Percentiles rank a stretch among this genome's conserved stretches.
phyloP scores from a whole-genome alignment of 1,284 basidiomycete species.

The Heliocybe sulcata region DNA sequence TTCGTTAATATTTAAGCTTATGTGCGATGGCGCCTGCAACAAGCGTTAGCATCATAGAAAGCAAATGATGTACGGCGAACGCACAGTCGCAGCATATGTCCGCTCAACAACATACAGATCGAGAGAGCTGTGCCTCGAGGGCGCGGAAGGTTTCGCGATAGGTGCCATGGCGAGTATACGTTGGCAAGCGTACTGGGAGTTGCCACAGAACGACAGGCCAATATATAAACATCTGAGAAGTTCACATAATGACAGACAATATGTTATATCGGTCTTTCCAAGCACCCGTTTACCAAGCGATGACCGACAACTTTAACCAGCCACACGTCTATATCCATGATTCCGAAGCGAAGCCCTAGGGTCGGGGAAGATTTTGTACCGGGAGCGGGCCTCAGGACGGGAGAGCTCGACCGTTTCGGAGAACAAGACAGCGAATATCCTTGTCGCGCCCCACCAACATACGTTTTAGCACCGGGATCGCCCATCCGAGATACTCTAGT shows the following conservation, averaged over 20 bases:
- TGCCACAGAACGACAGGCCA: neutral
- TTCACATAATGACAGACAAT: neutral
- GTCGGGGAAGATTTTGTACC: too few species aligned
- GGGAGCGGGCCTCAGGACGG: too few species aligned
- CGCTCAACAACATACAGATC: neutral
- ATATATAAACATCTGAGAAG: neutral
- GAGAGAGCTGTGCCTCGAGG: neutral
- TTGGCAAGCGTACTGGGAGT: neutral
- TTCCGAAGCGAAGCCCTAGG: too few species aligned
- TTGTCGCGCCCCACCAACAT: too few species aligned
- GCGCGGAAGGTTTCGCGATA: neutral
- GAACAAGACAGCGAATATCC: too few species aligned
- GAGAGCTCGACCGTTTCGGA: too few species aligned
- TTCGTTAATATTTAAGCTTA: neutral
- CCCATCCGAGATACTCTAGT: too few species aligned
- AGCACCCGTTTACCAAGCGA: neutral
- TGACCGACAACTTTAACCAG: too few species aligned
- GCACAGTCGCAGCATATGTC: neutral
- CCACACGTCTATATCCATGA: too few species aligned
- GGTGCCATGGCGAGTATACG: neutral
- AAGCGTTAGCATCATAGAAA: too few species aligned
- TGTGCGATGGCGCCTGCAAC: neutral
- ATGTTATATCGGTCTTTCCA: neutral
- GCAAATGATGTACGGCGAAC: neutral
- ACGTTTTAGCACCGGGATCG: too few species aligned